Conservation (phyloP, 306 rosid species). For the Dalbergia oliveri region DNA sequence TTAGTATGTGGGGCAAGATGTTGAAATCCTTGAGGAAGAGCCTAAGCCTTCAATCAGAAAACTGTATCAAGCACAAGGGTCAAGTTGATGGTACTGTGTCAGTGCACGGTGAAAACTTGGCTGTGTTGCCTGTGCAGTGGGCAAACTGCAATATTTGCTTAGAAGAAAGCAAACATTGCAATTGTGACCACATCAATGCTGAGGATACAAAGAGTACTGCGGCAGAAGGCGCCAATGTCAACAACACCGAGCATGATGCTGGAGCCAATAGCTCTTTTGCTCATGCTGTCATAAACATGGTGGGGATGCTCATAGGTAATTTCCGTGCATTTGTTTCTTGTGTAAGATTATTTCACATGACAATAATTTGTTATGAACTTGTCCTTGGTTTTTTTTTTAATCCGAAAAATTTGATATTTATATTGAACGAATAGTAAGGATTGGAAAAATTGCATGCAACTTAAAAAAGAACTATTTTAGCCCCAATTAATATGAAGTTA, state of each 20-base stretch:
- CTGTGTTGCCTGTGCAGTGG: not conserved
- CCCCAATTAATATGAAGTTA: too few species aligned
- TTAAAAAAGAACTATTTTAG: too few species aligned
- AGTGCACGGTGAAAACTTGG: conserved; percentile 37
- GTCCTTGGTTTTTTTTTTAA: too few species aligned
- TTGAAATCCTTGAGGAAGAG: conserved; percentile 38
- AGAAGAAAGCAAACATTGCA: conserved; percentile 59
- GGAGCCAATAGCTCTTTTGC: conserved; percentile 61
- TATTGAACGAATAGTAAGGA: too few species aligned
- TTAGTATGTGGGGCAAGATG: conserved; percentile 43
- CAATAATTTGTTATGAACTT: too few species aligned
- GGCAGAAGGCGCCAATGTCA: conserved; percentile 1
- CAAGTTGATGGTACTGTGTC: conserved; percentile 43
- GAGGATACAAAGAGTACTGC: conserved; percentile 13
- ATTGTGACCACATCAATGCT: conserved; percentile 42
- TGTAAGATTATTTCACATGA: not conserved
- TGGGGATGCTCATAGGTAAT: conserved; percentile 83
- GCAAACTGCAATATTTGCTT: conserved; percentile 53
- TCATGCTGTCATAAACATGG: conserved; percentile 81
- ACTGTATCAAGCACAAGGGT: conserved; percentile 38
- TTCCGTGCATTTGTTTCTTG: not conserved
- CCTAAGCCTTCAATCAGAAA: conserved; percentile 26
- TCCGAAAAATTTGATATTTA: too few species aligned
- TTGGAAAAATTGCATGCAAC: too few species aligned
- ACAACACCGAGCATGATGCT: conserved; percentile 30